Conservation (phyloP, 495 filamentous ascomycete species). For the Trichoderma parareesei region DNA sequence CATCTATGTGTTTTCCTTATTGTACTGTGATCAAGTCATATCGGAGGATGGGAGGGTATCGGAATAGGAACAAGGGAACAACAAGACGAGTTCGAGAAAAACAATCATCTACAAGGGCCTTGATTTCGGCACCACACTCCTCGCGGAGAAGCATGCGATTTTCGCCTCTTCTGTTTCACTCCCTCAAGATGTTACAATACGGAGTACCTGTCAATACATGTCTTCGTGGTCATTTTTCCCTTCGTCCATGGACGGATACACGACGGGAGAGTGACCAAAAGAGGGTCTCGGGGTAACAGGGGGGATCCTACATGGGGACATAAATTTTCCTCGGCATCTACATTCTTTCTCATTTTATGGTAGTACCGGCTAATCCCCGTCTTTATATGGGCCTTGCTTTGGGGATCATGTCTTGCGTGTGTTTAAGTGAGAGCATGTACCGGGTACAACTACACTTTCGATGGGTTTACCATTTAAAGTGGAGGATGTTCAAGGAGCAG, state of each 20-base stretch:
- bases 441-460: not conserved
- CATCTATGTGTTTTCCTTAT: not conserved
- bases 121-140: not conserved
- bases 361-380: not conserved
- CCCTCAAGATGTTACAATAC: not conserved
- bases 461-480: not conserved
- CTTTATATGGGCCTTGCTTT: not conserved
- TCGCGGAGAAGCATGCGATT: not conserved
- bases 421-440: not conserved
- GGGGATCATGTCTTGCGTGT: not conserved
- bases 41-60: not conserved
- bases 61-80: not conserved
- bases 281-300: not conserved
- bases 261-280: not conserved
- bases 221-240: too few species aligned
- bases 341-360: not conserved
- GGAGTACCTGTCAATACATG: too few species aligned
- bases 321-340: not conserved
- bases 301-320: not conserved
- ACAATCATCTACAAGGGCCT: not conserved
- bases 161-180: not conserved
- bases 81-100: not conserved
- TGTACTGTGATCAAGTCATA: not conserved
- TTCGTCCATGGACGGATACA: too few species aligned
- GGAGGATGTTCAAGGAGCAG: not conserved